Evolutionary conservation across 2,329 filamentous ascomycete species (phyloP).

Genomic region (Microthyrium microscopicum): DNA sequence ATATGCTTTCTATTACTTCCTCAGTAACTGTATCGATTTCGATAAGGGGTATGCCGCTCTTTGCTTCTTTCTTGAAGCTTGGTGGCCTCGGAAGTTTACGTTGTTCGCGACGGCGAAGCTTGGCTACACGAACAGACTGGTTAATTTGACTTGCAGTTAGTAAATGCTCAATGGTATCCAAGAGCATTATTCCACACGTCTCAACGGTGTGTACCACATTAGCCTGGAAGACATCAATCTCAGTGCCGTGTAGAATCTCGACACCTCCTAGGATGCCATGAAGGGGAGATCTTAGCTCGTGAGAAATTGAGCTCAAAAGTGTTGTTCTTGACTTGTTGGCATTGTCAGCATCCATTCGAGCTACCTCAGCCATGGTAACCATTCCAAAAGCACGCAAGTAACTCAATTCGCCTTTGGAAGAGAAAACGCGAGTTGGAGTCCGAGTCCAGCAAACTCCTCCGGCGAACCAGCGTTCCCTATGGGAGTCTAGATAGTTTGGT

Average conservation of each 20-base stretch:
- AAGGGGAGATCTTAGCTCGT: constrained; percentile 18
- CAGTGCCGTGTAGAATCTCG: constrained; percentile 8
- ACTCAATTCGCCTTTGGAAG: constrained; percentile 31
- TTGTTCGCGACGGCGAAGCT: neutral
- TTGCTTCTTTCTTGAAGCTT: neutral
- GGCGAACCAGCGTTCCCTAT: neutral
- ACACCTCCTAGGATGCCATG: constrained; percentile 14
- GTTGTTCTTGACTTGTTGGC: constrained; percentile 21
- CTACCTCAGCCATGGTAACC: constrained; percentile 40
- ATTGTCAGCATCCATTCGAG: constrained; percentile 33
- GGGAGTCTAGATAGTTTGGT: neutral
- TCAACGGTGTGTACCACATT: constrained; percentile 20
- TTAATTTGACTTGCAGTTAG: constrained; percentile 13
- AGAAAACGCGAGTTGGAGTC: constrained; percentile 26
- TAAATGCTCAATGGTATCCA: constrained; percentile 25
- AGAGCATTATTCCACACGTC: constrained; percentile 23
- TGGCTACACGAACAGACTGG: neutral
- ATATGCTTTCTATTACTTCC: constrained; percentile 8
- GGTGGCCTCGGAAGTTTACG: neutral
- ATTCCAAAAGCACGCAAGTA: constrained; percentile 36
- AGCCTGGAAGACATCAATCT: constrained; percentile 13
- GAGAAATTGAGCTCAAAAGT: constrained; percentile 25
- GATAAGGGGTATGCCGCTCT: neutral
- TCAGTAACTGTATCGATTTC: constrained; percentile 6
- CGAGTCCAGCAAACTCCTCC: constrained; percentile 15